Conservation (phyloP, 352 stramenopile species). For the Phytophthora uliginosa region DNA sequence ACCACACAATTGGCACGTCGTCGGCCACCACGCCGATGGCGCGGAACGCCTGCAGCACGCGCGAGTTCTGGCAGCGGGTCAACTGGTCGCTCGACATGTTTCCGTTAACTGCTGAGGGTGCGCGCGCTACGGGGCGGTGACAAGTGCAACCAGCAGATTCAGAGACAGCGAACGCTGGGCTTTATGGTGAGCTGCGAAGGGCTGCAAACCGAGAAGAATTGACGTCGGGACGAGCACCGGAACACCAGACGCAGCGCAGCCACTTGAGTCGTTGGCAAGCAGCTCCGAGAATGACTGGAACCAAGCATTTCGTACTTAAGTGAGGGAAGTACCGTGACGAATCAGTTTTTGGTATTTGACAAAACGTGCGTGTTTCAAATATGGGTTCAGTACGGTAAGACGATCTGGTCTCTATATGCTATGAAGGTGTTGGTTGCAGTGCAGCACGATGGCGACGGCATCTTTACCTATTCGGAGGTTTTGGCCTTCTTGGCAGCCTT, state of each 20-base stretch:
- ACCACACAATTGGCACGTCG: slow-evolving; percentile 90
- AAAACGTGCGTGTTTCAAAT: not conserved
- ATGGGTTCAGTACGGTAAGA: not conserved
- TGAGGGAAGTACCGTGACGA: not conserved
- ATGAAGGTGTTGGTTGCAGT: not conserved
- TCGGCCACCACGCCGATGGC: slow-evolving; percentile 91
- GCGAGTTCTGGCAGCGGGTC: slow-evolving; percentile 72
- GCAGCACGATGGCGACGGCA: not conserved
- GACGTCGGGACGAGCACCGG: slow-evolving; percentile 1
- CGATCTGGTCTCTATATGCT: slow-evolving; percentile 19
- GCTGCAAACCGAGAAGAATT: slow-evolving; percentile 12
- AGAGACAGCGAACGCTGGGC: slow-evolving; percentile 7
- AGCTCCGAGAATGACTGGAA: slow-evolving; percentile 69
- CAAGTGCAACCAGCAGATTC: slow-evolving; percentile 16
- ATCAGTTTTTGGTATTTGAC: not conserved
- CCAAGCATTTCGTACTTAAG: slow-evolving; percentile 40
- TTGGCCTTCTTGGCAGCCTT: slow-evolving; percentile 32
- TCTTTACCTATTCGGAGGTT: slow-evolving; percentile 29
- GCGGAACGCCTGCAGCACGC: slow-evolving; percentile 91
- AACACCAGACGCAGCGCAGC: slow-evolving; percentile 4
- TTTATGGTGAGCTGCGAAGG: slow-evolving; percentile 7
- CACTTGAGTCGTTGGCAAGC: slow-evolving; percentile 19
- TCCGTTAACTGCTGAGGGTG: slow-evolving; percentile 12
- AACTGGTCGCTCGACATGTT: slow-evolving; percentile 46
- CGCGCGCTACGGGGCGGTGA: not conserved